Percentiles rank a stretch among this genome's conserved stretches.
These are phyloP conservation scores for Ricinus communis DNA, from an alignment of 345 rosid species.

Conservation along the genomic window DNA sequence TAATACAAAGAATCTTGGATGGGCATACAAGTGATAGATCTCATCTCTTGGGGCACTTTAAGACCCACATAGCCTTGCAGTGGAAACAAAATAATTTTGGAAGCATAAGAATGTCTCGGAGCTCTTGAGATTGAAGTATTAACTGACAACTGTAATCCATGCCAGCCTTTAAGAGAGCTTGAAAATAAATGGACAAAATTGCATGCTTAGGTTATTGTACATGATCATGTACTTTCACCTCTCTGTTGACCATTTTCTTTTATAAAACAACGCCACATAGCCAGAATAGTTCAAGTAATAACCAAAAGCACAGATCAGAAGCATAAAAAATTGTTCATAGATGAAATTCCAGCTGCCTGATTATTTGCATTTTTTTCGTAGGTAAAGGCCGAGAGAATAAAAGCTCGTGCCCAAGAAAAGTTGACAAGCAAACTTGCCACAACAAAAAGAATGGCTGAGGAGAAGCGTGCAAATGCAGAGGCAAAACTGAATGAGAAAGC, in stretches of 20 bases:
- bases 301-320: background rate
- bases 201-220: too few species aligned
- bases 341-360: background rate
- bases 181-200: too few species aligned
- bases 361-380: conserved; percentile 12
- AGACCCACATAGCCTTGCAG: background rate
- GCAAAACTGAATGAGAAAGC: conserved; percentile 74
- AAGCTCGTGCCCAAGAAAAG: conserved; percentile 83
- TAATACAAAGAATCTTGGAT: background rate
- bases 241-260: background rate
- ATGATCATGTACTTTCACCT: too few species aligned
- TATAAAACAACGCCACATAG: background rate
- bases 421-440: conserved; percentile 66
- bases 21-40: background rate
- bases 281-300: background rate
- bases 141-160: too few species aligned
- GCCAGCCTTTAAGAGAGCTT: too few species aligned
- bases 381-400: conserved; percentile 84
- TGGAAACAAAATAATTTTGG: background rate
- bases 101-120: background rate
- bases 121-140: background rate
- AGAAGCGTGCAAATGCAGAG: conserved; percentile 83
- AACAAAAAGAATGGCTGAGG: conserved; percentile 76
- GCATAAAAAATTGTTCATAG: background rate
- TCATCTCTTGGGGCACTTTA: background rate